Evolutionary conservation across 371 early-diverging fungal genomes (phyloP), one percentile per base, ranked within the genome.

Genomic region (Mucor racemosus): DNA sequence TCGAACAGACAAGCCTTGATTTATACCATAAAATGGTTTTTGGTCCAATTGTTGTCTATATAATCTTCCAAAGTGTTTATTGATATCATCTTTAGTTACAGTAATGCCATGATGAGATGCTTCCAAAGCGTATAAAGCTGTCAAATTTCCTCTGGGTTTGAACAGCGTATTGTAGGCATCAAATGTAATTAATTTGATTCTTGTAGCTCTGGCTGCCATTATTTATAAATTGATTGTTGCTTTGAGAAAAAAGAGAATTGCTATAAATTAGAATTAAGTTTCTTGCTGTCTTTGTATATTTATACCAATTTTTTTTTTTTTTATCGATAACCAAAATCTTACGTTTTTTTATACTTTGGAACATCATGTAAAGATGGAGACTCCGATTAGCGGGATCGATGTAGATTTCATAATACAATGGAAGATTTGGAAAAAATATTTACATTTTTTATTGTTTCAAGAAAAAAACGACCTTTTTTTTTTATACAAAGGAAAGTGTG

Each of bases 131-230:
- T 79, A 69, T 21, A 53, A 11, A 17, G 66, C 66, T 21, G 74
- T 67, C 7, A 74, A 39, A 21, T 72, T 74, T 17, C 78, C 76
- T 66, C 60, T 69, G 17, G 75, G 78, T 50, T 75, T 78, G 42
- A 76, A 78, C 5, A 78, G 66, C 0, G 81, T 81, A 55, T 78
- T 76, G 40, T 74, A 81, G 5, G 81, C 81, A 55, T 78, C 81
- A 65, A 81, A 78, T 0, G 81, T 76, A 61, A 78, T 67, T 9
- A 76, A 65, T 42, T 64, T 65, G 14, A 77, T 71, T 35, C 69
- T 55, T 33, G 66, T 69, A 39, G 58, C 40, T 60, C 53, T 54
- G 34, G 53, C 40, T 7, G 64, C 53, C 55, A 64, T 58, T 14
- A 21, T 17, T 36, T 39, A 10, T 58, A 39, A 21, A 50, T 7